Evolutionary conservation across 208 protist genomes (phyloP).

Genomic region (Acanthamoeba culbertsoni): DNA sequence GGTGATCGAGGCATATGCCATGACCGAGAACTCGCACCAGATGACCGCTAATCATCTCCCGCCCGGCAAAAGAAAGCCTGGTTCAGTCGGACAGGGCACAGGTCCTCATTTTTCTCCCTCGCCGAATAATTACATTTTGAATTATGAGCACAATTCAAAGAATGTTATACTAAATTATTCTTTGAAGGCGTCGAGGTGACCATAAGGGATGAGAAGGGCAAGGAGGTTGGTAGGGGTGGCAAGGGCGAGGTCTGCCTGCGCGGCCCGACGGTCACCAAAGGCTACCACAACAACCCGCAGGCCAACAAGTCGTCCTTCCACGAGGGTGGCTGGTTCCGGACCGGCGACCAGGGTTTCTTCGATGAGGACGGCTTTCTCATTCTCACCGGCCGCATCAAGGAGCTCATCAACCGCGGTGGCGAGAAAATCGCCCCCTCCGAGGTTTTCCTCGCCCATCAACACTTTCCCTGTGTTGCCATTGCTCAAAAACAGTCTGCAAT

Average conservation of each 20-base stretch:
- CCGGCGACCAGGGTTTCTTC: conserved; percentile 81
- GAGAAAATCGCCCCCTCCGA: conserved; percentile 80
- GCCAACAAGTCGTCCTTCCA: conserved; percentile 67
- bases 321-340: conserved; percentile 76
- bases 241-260: conserved; percentile 76
- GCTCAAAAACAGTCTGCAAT: too few species aligned
- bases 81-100: background rate
- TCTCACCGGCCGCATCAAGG: conserved; percentile 82
- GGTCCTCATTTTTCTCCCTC: background rate
- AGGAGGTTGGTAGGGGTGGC: conserved; percentile 51
- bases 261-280: conserved; percentile 74
- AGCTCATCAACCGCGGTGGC: conserved; percentile 82
- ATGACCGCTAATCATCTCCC: conserved; percentile 79
- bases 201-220: conserved; percentile 19
- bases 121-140: background rate
- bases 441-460: conserved; percentile 44
- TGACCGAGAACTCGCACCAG: conserved; percentile 79
- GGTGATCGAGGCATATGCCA: conserved; percentile 81
- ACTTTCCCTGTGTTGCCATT: background rate
- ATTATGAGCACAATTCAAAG: background rate
- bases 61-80: conserved; percentile 42
- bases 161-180: background rate
- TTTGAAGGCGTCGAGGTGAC: conserved; percentile 59
- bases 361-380: conserved; percentile 76
- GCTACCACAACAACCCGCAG: conserved; percentile 52